These are phyloP conservation scores for Parasarocladium wereldwijsianum DNA, from an alignment of 2,329 filamentous ascomycete species.

Conservation along the genomic window DNA sequence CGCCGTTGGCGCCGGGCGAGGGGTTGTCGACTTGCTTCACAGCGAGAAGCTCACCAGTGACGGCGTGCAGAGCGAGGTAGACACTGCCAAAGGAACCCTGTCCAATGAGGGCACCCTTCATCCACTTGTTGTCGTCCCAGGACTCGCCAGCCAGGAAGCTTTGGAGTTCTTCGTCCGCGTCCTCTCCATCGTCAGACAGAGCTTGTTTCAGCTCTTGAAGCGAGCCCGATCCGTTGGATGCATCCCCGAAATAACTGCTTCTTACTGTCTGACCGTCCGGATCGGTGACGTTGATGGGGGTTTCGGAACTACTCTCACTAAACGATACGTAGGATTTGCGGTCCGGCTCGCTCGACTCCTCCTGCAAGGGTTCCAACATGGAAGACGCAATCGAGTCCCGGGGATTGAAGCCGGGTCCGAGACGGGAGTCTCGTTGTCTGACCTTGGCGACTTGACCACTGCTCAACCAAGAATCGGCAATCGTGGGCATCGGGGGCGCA, in stretches of 20 bases:
- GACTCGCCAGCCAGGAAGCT: constrained; percentile 87
- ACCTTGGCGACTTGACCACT: constrained; percentile 21
- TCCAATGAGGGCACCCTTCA: constrained; percentile 95
- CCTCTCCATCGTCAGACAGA: constrained; percentile 80
- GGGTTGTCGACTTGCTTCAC: constrained; percentile 97
- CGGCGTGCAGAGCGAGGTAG: constrained; percentile 84
- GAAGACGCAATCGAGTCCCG: constrained; percentile 83
- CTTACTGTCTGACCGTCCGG: constrained; percentile 52
- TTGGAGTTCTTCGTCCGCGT: constrained; percentile 74
- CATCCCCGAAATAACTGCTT: constrained; percentile 56
- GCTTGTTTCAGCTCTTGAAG: constrained; percentile 75
- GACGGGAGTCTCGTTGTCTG: constrained; percentile 30
- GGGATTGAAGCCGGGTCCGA: constrained; percentile 33
- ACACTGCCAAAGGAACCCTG: constrained; percentile 95
- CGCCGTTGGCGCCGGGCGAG: constrained; percentile 59
- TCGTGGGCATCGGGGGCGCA: constrained; percentile 87
- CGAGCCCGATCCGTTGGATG: constrained; percentile 51
- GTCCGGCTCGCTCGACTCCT: constrained; percentile 81
- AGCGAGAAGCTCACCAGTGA: constrained; percentile 93
- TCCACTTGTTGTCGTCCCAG: constrained; percentile 96
- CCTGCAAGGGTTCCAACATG: constrained; percentile 75
- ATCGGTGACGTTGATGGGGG: constrained; percentile 59
- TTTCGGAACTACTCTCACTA: constrained; percentile 60
- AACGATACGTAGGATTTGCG: constrained; percentile 94
- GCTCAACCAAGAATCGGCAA: constrained; percentile 83